Conservation (phyloP, 805 yeast species). For the Starmerella kuoi region DNA sequence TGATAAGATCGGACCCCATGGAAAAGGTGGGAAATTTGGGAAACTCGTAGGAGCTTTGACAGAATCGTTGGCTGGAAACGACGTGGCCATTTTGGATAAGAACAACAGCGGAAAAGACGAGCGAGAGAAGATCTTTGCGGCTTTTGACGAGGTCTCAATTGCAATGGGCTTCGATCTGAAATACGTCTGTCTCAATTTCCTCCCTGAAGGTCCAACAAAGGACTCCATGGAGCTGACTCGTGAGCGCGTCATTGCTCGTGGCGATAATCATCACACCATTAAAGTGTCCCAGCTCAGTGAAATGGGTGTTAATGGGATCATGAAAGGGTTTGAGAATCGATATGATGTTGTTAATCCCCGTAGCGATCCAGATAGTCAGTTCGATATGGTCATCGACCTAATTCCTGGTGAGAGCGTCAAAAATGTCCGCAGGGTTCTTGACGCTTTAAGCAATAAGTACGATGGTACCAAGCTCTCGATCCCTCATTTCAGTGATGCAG, state of each 20-base stretch:
- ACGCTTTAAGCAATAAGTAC: slow-evolving; percentile 32
- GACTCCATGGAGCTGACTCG: slow-evolving; percentile 42
- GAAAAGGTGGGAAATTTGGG: slow-evolving; percentile 26
- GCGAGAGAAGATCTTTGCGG: slow-evolving; percentile 51
- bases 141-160: slow-evolving; percentile 37
- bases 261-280: slow-evolving; percentile 82
- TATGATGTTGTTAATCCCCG: slow-evolving; percentile 46
- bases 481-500: slow-evolving; percentile 33
- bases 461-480: slow-evolving; percentile 19
- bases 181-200: slow-evolving; percentile 58
- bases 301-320: slow-evolving; percentile 43
- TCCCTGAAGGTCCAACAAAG: slow-evolving; percentile 32
- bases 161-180: slow-evolving; percentile 37
- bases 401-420: slow-evolving; percentile 30
- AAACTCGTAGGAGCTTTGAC: slow-evolving; percentile 13
- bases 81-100: slow-evolving; percentile 62
- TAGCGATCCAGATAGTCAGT: slow-evolving; percentile 47
- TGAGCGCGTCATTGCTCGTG: slow-evolving; percentile 52
- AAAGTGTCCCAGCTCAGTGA: slow-evolving; percentile 37
- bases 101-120: slow-evolving; percentile 69
- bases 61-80: slow-evolving; percentile 30
- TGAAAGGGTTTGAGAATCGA: slow-evolving; percentile 61
- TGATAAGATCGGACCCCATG: slow-evolving; percentile 43
- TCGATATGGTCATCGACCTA: slow-evolving; percentile 55
- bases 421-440: slow-evolving; percentile 39